phyloP scores from a whole-genome alignment of 148 eudicot species.

The Silene uniflora region DNA sequence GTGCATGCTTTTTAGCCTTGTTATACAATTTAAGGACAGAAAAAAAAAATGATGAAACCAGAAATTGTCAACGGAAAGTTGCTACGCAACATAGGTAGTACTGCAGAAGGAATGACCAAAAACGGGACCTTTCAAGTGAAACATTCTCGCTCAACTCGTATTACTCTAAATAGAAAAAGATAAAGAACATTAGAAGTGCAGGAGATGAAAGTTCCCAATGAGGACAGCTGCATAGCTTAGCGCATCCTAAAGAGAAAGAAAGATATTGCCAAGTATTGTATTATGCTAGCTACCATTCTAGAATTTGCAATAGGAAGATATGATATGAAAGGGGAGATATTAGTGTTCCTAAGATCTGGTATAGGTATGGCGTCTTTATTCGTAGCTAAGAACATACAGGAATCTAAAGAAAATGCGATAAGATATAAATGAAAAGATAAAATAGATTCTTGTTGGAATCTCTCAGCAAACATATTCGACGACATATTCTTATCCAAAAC shows the following conservation, averaged over 20 bases:
- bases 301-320: not conserved
- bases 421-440: not conserved
- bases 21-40: not conserved
- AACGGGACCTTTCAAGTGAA: not conserved
- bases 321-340: too few relatives aligned
- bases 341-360: not conserved
- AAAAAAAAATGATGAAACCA: not conserved
- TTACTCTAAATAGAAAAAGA: not conserved
- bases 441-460: not conserved
- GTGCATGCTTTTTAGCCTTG: not conserved
- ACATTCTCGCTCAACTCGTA: not conserved
- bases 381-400: not conserved
- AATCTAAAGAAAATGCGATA: not conserved
- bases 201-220: not conserved
- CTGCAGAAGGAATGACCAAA: not conserved
- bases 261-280: not conserved
- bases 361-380: not conserved
- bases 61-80: not conserved
- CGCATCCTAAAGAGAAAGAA: not conserved
- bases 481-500: not conserved
- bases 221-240: not conserved
- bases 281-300: not conserved
- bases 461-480: not conserved
- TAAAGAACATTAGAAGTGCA: not conserved
- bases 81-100: not conserved